Evolutionary conservation across 768 basidiomycete genomes (phyloP).

Genomic region (Paxillus involutus): DNA sequence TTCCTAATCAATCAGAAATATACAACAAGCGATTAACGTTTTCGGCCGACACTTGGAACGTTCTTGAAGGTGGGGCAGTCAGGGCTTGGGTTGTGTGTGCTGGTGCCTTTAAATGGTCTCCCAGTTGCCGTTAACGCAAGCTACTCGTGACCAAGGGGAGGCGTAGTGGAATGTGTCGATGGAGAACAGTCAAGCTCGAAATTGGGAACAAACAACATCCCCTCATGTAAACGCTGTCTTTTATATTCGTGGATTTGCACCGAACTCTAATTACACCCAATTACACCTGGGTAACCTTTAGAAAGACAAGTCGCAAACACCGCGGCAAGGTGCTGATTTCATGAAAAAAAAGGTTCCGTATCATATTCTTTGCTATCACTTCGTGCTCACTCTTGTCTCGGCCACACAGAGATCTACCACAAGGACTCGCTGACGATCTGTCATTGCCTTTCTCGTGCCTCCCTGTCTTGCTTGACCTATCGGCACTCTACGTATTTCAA

Average conservation of each 20-base stretch:
- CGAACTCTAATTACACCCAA: conserved; percentile 34
- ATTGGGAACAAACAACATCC: conserved; percentile 13
- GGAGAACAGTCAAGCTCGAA: conserved; percentile 9
- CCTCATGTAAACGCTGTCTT: conserved; percentile 15
- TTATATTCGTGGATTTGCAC: conserved; percentile 29
- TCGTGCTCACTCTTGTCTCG: conserved; percentile 26
- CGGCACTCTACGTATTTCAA: conserved; percentile 40
- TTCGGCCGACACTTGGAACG: background rate
- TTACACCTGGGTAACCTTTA: conserved; percentile 20
- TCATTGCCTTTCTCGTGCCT: conserved; percentile 30
- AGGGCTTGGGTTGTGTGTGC: background rate
- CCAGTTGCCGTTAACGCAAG: conserved; percentile 9
- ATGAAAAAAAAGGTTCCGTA: conserved; percentile 27
- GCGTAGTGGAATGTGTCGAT: background rate
- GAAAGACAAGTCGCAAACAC: conserved; percentile 24
- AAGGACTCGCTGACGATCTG: conserved; percentile 16
- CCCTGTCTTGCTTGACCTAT: conserved; percentile 36
- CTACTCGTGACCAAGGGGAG: background rate
- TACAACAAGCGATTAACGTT: background rate
- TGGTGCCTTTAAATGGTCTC: background rate
- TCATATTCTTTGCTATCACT: conserved; percentile 32
- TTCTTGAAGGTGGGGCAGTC: background rate
- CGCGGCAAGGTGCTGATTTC: conserved; percentile 28
- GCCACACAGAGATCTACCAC: conserved; percentile 26
- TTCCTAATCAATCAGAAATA: background rate